Evolutionary conservation across 164 flowering plant species (phyloP).

Genomic region (Magnolia changhungtana): DNA sequence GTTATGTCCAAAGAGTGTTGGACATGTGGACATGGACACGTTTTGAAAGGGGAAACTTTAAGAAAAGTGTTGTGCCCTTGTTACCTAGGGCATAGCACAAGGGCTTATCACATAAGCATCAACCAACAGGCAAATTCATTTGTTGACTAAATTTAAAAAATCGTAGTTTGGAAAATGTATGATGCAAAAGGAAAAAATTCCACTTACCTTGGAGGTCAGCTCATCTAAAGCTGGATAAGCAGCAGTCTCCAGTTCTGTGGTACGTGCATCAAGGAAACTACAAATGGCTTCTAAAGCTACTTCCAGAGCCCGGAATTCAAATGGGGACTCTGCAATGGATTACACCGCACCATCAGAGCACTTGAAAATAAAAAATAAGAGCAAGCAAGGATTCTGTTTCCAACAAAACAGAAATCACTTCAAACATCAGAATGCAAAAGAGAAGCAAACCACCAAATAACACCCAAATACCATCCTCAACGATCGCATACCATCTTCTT

Average conservation of each 20-base stretch:
- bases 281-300: conserved; percentile 93
- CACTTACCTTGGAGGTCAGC: conserved; percentile 74
- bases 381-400: neutral
- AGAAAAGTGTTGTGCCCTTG: no score
- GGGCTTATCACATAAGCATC: no score
- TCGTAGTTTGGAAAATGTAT: neutral
- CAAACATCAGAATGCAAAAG: neutral
- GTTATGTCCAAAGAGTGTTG: no score
- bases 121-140: no score
- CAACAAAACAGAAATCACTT: neutral
- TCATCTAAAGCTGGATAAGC: conserved; percentile 96
- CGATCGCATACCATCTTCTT: conserved; percentile 59
- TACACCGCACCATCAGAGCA: conserved; percentile 3
- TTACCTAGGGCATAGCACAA: no score
- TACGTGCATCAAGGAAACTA: conserved; percentile 88
- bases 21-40: no score
- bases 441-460: neutral
- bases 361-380: neutral
- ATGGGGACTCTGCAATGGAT: conserved; percentile 73
- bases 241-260: conserved; percentile 80
- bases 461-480: neutral
- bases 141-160: no score
- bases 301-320: conserved; percentile 93
- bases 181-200: neutral
- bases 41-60: no score